phyloP scores from a whole-genome alignment of 768 basidiomycete genomes.

The Mycena indigotica region DNA sequence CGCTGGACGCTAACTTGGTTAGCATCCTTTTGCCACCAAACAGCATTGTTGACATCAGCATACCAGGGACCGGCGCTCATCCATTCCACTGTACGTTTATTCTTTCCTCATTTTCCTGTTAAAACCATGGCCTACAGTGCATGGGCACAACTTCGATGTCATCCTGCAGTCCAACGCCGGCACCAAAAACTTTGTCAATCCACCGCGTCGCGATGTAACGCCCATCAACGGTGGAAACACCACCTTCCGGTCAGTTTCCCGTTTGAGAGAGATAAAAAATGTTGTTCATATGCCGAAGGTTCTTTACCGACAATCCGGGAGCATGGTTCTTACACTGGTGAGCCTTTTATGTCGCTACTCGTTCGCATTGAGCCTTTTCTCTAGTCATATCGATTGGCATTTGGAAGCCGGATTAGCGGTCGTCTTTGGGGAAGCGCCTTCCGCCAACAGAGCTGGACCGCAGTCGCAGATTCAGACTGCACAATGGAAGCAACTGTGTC shows the following conservation, averaged over 20 bases:
- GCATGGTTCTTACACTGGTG: constrained; percentile 57
- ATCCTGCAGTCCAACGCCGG: constrained; percentile 1
- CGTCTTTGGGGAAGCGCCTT: constrained; percentile 34
- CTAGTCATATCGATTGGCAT: constrained; percentile 41
- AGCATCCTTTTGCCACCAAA: constrained; percentile 37
- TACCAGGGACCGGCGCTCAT: constrained; percentile 38
- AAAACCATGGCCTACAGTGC: constrained; percentile 5
- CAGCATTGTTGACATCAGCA: constrained; percentile 43
- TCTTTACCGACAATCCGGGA: constrained; percentile 58
- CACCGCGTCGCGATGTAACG: constrained; percentile 16
- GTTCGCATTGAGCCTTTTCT: neutral
- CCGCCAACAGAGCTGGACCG: constrained; percentile 29
- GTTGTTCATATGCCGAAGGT: too few relatives aligned
- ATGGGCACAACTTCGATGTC: constrained; percentile 21
- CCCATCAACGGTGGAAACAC: constrained; percentile 37
- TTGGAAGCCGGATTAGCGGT: constrained; percentile 39
- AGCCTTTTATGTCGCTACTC: neutral
- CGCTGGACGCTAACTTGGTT: neutral
- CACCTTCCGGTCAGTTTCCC: constrained; percentile 40
- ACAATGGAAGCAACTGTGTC: constrained; percentile 35
- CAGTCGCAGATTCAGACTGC: constrained; percentile 35
- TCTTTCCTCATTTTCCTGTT: neutral
- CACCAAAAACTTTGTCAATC: constrained; percentile 16
- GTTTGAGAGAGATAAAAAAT: too few relatives aligned
- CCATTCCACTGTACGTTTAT: constrained; percentile 18